Evolutionary conservation across 345 rosid genomes (phyloP), one percentile per base, ranked within the genome.

Genomic region (Adansonia digitata): DNA sequence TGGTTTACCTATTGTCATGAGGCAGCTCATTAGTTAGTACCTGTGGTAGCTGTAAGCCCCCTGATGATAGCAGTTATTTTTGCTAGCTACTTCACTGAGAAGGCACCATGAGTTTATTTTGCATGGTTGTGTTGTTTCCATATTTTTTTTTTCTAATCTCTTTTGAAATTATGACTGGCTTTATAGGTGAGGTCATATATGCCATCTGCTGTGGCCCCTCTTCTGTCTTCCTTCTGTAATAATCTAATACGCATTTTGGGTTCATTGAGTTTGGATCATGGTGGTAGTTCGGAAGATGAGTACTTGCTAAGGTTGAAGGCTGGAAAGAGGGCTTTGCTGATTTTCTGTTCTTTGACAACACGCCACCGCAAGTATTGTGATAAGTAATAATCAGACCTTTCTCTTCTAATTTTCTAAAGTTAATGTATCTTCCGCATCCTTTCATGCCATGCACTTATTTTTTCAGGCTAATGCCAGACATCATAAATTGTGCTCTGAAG

Each of bases 321-420:
- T 79, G 97, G 86, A 73, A 93, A 93, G 82, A 91, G 98, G 80
- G 83, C 88, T 78, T 86, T 93, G 84, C 90, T 83, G 73, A 84
- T 93, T 79, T 93, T 93, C 79, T 81, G 87, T 83, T 72, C 83
- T 55, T 85, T 93, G 78, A 81, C 88, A 61, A 93, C 92, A 75
- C 88, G 94, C 69, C 98, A 93, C 59, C 88, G 98, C 78, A 93
- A 91, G 77, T 86, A 85, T 82, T 85, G 92, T 76, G 93, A 93
- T 78, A 91, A 86, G 98, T 93, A 91, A 83, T 74, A 75, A 20
- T 40, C 14, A 56, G 17, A 69, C 11, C 7, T 42, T 49, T 69
- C 11, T 59, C 45, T 39, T 65, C 43, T 55, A 49, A 29, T 69
- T 64, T 51, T 35, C 17, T 35, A 31, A 52, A 14, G 72, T 39